Evolutionary conservation across 2,329 filamentous ascomycete species (phyloP).

Genomic region (Magnaporthales sp.): DNA sequence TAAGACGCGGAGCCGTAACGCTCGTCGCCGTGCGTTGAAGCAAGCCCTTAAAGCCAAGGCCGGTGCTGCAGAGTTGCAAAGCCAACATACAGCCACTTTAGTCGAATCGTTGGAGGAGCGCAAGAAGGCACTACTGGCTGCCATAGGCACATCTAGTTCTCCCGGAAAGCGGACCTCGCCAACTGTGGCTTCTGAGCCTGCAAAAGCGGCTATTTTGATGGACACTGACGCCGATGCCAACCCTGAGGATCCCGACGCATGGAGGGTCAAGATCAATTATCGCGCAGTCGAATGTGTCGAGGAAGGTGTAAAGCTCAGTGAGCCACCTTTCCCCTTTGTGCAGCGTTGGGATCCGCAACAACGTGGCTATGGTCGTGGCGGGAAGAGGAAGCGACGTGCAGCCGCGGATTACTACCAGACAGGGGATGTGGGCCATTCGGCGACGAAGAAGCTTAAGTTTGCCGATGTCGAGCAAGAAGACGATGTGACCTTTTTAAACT

Average conservation of each 20-base stretch:
- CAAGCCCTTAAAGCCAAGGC: conserved; percentile 14
- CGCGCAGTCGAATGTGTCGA: conserved; percentile 77
- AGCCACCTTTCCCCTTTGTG: conserved; percentile 82
- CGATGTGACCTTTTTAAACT: conserved; percentile 31
- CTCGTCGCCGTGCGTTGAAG: conserved; percentile 33
- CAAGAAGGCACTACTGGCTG: conserved; percentile 30
- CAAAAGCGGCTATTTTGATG: neutral
- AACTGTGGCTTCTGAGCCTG: neutral
- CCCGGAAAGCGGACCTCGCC: neutral
- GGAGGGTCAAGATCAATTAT: conserved; percentile 67
- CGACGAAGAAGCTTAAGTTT: conserved; percentile 28
- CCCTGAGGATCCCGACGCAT: conserved; percentile 54
- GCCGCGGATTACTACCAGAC: conserved; percentile 29
- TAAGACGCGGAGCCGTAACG: conserved; percentile 42
- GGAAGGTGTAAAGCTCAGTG: conserved; percentile 56
- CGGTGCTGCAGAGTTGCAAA: conserved; percentile 8
- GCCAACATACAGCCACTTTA: neutral
- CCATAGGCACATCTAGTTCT: conserved; percentile 11
- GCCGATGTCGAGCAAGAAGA: conserved; percentile 27
- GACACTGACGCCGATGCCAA: conserved; percentile 21
- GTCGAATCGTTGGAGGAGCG: conserved; percentile 24
- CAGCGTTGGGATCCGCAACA: conserved; percentile 84
- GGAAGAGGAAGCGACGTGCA: conserved; percentile 40
- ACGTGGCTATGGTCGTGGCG: conserved; percentile 22
- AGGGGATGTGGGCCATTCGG: conserved; percentile 17